A percentile compares a stretch with the other conserved stretches of the same genome.
phyloP scores from a whole-genome alignment of 176 grass and related monocot genomes.

The Triticum timopheevii region DNA sequence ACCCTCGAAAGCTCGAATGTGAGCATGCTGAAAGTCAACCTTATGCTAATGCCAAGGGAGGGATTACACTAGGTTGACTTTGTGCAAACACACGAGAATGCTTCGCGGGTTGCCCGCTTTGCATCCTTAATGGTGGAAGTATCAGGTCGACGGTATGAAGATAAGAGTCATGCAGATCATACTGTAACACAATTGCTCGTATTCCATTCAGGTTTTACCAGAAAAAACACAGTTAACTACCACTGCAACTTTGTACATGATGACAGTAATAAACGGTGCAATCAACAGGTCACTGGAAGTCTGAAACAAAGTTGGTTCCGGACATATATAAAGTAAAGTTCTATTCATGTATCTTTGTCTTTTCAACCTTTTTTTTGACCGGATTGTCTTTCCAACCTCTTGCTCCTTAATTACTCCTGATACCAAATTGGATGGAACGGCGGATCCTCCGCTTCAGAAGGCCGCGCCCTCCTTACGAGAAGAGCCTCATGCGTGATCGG shows the following conservation, averaged over 20 bases:
- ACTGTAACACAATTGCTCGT: background rate
- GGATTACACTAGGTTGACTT: too few relatives aligned
- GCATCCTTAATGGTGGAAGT: too few relatives aligned
- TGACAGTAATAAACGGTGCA: background rate
- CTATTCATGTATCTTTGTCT: background rate
- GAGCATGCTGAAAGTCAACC: too few relatives aligned
- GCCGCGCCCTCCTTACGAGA: slow-evolving; percentile 16
- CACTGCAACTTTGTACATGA: background rate
- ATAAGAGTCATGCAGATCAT: background rate
- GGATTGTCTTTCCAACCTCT: background rate
- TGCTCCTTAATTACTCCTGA: background rate
- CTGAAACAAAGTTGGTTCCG: background rate
- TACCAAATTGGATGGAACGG: background rate
- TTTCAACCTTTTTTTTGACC: too few relatives aligned
- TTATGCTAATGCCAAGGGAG: too few relatives aligned
- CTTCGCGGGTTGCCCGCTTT: too few relatives aligned
- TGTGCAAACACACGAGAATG: too few relatives aligned
- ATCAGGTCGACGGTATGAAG: too few relatives aligned
- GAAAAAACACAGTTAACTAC: background rate
- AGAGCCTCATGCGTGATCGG: slow-evolving; percentile 74
- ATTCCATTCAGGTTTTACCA: slow-evolving; percentile 4
- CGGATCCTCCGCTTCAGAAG: background rate
- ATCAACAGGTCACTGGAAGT: too few relatives aligned
- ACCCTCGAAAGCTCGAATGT: too few relatives aligned
- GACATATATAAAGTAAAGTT: background rate